These are phyloP conservation scores for Primulina tabacum DNA, from an alignment of 257 asterid species.

Conservation along the genomic window DNA sequence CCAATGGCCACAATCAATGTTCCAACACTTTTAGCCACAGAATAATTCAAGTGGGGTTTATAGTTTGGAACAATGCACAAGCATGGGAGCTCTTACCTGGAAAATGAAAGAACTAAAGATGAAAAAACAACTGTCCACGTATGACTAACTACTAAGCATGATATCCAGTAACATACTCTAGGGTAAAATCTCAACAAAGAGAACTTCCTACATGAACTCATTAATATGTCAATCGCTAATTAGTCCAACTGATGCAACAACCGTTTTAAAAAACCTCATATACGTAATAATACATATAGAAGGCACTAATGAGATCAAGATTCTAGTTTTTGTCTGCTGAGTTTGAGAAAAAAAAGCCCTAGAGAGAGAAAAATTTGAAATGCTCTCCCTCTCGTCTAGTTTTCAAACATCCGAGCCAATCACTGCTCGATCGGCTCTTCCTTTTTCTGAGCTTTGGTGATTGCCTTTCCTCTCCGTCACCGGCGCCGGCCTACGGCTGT, in stretches of 20 bases:
- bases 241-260: background rate
- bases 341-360: too few relatives aligned
- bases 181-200: background rate
- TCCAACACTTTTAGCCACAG: constrained; percentile 7
- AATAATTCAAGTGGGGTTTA: constrained; percentile 6
- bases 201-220: background rate
- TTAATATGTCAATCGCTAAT: background rate
- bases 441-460: too few relatives aligned
- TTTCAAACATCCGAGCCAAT: too few relatives aligned
- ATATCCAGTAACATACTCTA: background rate
- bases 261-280: constrained; percentile 1
- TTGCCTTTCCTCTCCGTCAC: too few relatives aligned
- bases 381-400: too few relatives aligned
- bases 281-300: background rate
- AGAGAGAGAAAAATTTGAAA: too few relatives aligned
- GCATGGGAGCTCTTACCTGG: background rate
- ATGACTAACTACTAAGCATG: background rate
- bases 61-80: constrained; percentile 9
- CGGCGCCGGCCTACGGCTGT: too few relatives aligned
- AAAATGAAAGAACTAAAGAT: background rate
- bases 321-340: too few relatives aligned
- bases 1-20: background rate
- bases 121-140: background rate
- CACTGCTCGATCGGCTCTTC: too few relatives aligned
- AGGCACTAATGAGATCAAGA: too few relatives aligned